Evolutionary conservation across 345 rosid species (phyloP), one percentile per base, ranked within the genome.

Genomic region (Populus nigra): DNA sequence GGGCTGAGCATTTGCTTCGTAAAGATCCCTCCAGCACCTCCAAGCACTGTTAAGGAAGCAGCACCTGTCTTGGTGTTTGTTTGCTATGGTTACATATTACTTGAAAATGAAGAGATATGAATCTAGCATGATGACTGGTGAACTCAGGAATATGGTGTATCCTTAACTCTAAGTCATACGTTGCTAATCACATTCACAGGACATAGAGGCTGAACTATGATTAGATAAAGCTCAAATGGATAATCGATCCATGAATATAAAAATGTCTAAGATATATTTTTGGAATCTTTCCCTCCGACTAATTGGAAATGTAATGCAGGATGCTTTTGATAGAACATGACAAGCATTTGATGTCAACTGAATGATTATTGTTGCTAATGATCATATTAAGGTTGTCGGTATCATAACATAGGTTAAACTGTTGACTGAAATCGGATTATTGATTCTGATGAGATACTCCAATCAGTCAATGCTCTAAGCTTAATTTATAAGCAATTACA

Each of bases 1-100:
- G 98, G 98, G 92, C 97, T 16, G 98, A 93, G 36, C 96, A 93
- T 86, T 59, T 88, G 85, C 83, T 87, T 78, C 90, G 85, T 53
- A 81, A 68, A 87, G 94, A 94, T 76, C 95, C 91, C 13, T 89
- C 94, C 94, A 25, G 75, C 76, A 66, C 92, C 98, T 79, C 91
- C 87, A 50, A 88, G 92, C 20, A 86, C 88, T 53, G 99, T 97
- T 93, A 86, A 72, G 86, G 33, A 61, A 41, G 17, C 39, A 1
- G 59, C 68, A 68, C 65, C 20, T 53, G 22, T 20, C 59, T 53
- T 53, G 59, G 20, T 53, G 23, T 82, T 8, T 70, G 38, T 50
- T 71, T 67, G 39, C 43, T 18, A 5, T 2, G 23, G 27, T 29
- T 38, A 23, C 36, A 13, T 27, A 27, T 4, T 49, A 23, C 17